Percentiles rank a stretch among this genome's conserved stretches.
phyloP scores from a whole-genome alignment of 179 eudicot genomes.

The Actinidia polygama region DNA sequence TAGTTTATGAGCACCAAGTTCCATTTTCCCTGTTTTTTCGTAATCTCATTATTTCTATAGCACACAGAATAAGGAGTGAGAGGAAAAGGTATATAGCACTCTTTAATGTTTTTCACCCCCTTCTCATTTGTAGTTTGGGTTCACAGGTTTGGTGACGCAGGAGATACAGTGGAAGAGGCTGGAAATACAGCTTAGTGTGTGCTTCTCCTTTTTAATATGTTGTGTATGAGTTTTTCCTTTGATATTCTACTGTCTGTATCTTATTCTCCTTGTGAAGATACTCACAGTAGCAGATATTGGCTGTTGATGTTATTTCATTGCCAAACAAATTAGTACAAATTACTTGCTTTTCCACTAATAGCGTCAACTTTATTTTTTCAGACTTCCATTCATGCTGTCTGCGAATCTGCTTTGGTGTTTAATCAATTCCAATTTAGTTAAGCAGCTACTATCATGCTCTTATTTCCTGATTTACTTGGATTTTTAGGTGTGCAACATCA shows the following conservation, averaged over 20 bases:
- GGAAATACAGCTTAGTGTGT: neutral
- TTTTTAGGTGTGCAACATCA: too few species aligned
- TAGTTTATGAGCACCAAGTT: neutral
- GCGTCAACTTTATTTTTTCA: too few species aligned
- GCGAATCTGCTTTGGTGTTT: too few species aligned
- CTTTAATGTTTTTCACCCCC: neutral
- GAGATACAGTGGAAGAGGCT: neutral
- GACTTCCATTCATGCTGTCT: too few species aligned
- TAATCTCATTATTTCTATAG: neutral
- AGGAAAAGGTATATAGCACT: neutral
- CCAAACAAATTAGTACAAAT: too few species aligned
- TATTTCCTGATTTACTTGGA: too few species aligned
- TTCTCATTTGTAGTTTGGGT: neutral
- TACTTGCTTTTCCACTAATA: too few species aligned
- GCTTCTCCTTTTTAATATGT: neutral
- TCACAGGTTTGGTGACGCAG: neutral
- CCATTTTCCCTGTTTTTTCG: neutral
- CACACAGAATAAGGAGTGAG: neutral
- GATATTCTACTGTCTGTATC: neutral
- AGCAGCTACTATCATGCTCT: too few species aligned
- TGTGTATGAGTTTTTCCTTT: neutral
- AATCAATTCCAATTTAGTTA: too few species aligned
- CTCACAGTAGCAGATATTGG: neutral
- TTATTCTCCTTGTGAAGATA: neutral
- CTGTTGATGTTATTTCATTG: neutral